Conservation (phyloP, 805 yeast species). For the Candida hungchunana region DNA sequence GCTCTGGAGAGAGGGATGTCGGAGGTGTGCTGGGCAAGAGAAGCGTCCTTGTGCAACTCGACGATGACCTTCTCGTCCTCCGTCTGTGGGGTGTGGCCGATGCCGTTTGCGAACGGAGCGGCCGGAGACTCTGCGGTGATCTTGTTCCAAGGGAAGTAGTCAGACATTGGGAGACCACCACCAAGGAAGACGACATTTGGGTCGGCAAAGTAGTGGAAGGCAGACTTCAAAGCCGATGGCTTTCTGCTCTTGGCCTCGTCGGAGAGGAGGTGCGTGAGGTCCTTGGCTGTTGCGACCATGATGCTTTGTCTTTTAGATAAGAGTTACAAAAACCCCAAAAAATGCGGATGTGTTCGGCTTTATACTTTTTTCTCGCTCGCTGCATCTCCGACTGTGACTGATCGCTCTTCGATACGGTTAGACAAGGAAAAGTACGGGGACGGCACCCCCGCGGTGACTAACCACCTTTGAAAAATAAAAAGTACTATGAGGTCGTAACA, state of each 20-base stretch:
- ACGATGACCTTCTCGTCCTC: slow-evolving; percentile 33
- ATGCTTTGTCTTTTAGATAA: neutral
- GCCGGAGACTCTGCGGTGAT: slow-evolving; percentile 67
- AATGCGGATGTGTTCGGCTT: no score
- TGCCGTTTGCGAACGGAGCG: slow-evolving; percentile 77
- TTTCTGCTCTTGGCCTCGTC: slow-evolving; percentile 73
- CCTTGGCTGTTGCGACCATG: slow-evolving; percentile 47
- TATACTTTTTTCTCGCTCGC: no score
- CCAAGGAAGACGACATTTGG: slow-evolving; percentile 87
- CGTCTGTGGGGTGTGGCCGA: slow-evolving; percentile 52
- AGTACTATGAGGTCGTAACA: no score
- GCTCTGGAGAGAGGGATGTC: slow-evolving; percentile 77
- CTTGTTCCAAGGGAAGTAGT: slow-evolving; percentile 88
- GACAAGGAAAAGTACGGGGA: no score
- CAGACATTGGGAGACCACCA: slow-evolving; percentile 91
- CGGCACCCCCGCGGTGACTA: no score
- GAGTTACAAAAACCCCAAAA: no score
- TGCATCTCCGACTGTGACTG: no score
- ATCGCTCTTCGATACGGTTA: no score
- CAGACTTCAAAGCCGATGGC: slow-evolving; percentile 77
- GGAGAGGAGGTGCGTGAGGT: slow-evolving; percentile 70
- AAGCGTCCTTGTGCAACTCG: slow-evolving; percentile 39
- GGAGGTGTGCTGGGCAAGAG: slow-evolving; percentile 37
- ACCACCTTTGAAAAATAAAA: no score
- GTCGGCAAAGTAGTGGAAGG: slow-evolving; percentile 68